Percentiles rank a stretch among this genome's conserved stretches.
phyloP scores from a whole-genome alignment of 495 filamentous ascomycete genomes.

The Podospora sp. region DNA sequence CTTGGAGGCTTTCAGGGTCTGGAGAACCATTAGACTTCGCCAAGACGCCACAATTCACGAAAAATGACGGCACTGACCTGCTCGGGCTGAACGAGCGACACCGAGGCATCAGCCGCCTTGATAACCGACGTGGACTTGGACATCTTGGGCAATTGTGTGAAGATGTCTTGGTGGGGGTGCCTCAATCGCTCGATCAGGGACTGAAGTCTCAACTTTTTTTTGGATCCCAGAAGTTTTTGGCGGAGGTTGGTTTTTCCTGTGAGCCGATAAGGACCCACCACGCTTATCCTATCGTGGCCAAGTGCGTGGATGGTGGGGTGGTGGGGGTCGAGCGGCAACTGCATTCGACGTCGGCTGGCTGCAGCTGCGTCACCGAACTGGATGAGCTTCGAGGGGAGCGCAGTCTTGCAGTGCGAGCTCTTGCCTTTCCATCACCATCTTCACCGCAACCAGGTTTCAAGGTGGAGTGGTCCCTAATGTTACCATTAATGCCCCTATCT shows the following conservation, averaged over 20 bases:
- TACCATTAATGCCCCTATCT: not conserved
- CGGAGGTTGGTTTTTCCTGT: slow-evolving; percentile 21
- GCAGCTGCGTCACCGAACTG: slow-evolving; percentile 24
- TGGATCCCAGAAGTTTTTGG: slow-evolving; percentile 33
- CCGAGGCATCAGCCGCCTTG: slow-evolving; percentile 35
- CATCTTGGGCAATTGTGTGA: slow-evolving; percentile 28
- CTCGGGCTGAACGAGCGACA: slow-evolving; percentile 46
- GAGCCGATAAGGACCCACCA: slow-evolving; percentile 9
- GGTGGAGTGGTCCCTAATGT: not conserved
- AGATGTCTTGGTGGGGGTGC: slow-evolving; percentile 25
- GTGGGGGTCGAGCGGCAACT: slow-evolving; percentile 8
- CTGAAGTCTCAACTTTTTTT: slow-evolving; percentile 26
- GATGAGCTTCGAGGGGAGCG: not conserved
- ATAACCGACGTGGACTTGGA: slow-evolving; percentile 32
- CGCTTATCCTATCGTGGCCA: slow-evolving; percentile 1
- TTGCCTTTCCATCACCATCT: not conserved
- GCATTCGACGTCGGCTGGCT: slow-evolving; percentile 19
- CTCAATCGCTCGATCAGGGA: slow-evolving; percentile 1
- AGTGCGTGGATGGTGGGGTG: slow-evolving; percentile 2
- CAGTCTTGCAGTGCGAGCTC: not conserved
- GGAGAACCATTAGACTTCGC: not conserved
- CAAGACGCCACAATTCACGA: not conserved
- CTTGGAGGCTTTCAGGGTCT: slow-evolving; percentile 78
- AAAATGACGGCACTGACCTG: slow-evolving; percentile 38
- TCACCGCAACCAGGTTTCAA: not conserved